These are phyloP conservation scores for Auricularia sp. DNA, from an alignment of 768 basidiomycete genomes.

Conservation along the genomic window DNA sequence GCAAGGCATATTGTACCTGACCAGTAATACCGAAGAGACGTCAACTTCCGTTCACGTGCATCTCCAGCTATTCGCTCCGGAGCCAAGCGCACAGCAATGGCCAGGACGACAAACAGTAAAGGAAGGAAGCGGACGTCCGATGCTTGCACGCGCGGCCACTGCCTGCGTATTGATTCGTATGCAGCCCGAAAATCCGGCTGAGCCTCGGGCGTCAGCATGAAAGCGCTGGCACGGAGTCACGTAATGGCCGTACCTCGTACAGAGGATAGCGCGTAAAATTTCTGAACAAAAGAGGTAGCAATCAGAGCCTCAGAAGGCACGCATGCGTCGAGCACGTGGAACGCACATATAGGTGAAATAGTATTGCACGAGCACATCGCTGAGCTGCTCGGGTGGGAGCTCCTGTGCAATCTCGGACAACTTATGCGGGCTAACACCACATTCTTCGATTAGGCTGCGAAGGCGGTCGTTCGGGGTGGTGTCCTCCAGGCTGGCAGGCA, in stretches of 20 bases:
- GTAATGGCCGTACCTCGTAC: conserved; percentile 37
- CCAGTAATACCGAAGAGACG: conserved; percentile 90
- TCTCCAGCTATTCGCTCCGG: conserved; percentile 80
- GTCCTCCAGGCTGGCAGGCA: conserved; percentile 13
- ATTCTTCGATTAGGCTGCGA: conserved; percentile 80
- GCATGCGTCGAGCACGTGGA: not conserved
- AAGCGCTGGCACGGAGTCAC: not conserved
- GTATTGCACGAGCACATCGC: conserved; percentile 72
- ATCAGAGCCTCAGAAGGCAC: conserved; percentile 3
- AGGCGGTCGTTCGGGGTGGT: conserved; percentile 59
- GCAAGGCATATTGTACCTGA: conserved; percentile 53
- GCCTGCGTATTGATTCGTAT: conserved; percentile 50
- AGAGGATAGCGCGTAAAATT: conserved; percentile 93
- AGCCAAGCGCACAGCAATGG: conserved; percentile 75
- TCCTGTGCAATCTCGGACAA: conserved; percentile 84
- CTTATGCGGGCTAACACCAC: conserved; percentile 84
- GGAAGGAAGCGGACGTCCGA: conserved; percentile 79
- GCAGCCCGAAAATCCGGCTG: conserved; percentile 60
- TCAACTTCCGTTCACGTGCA: conserved; percentile 61
- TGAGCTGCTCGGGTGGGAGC: conserved; percentile 66
- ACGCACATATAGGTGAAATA: conserved; percentile 68
- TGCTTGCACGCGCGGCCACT: conserved; percentile 57
- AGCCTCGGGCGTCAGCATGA: not conserved
- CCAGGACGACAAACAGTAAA: conserved; percentile 86
- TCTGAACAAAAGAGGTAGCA: conserved; percentile 27